Evolutionary conservation across 2,329 filamentous ascomycete genomes (phyloP).

Genomic region (Huntiella omanensis): DNA sequence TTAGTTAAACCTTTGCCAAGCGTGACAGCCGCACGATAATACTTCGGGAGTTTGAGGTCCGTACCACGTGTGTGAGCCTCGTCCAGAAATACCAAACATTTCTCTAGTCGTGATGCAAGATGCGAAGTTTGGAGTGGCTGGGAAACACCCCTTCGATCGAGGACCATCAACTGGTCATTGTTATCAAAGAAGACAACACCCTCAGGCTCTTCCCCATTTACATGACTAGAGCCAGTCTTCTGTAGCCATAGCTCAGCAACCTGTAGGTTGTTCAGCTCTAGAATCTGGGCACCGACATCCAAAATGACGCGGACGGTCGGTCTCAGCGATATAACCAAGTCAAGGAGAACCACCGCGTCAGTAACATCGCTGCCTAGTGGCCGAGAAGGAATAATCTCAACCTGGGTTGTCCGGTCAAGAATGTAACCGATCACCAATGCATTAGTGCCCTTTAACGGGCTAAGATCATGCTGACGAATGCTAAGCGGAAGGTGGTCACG

Average conservation of each 20-base stretch:
- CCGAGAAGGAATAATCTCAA: constrained; percentile 16
- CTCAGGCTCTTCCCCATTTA: constrained; percentile 3
- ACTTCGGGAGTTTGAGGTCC: constrained; percentile 40
- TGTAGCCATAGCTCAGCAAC: constrained; percentile 37
- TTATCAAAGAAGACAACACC: constrained; percentile 38
- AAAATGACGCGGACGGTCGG: constrained; percentile 38
- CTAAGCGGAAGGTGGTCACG: constrained; percentile 35
- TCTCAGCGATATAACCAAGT: constrained; percentile 21
- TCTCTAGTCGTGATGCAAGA: constrained; percentile 33
- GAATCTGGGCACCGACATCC: constrained; percentile 51
- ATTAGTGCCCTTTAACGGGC: constrained; percentile 42
- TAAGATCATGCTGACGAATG: constrained; percentile 36
- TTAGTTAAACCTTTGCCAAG: constrained; percentile 47
- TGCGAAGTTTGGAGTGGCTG: constrained; percentile 38
- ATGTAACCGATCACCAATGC: constrained; percentile 44
- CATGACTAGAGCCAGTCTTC: constrained; percentile 5
- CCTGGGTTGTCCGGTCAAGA: constrained; percentile 32
- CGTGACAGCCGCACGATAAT: constrained; percentile 47
- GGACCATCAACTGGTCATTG: constrained; percentile 32
- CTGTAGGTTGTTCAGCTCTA: constrained; percentile 40
- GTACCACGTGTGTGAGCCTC: constrained; percentile 53
- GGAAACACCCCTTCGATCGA: constrained; percentile 26
- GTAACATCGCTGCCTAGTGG: constrained; percentile 9
- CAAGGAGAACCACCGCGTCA: constrained; percentile 26
- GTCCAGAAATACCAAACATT: constrained; percentile 49